These are phyloP conservation scores for Curvularia eragrostidis DNA, from an alignment of 2,329 filamentous ascomycete species.

Conservation along the genomic window DNA sequence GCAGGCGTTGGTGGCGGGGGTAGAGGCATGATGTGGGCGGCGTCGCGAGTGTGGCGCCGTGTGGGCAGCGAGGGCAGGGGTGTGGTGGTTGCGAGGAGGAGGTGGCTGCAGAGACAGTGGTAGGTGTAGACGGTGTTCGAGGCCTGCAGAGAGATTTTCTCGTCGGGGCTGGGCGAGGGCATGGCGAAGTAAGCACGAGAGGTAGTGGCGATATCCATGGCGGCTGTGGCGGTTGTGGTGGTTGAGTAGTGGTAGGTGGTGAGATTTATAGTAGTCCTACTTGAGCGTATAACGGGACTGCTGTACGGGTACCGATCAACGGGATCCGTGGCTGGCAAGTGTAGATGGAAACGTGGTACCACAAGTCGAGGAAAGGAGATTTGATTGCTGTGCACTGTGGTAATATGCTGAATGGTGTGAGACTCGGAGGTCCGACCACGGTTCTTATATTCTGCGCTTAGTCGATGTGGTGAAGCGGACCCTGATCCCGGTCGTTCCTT, in stretches of 20 bases:
- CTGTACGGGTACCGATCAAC: conserved; percentile 11
- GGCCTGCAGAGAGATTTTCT: conserved; percentile 46
- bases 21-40: conserved; percentile 65
- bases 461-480: conserved; percentile 7
- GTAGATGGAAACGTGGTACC: not conserved
- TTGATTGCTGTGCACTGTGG: not conserved
- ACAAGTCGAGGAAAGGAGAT: not conserved
- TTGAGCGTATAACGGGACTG: not conserved
- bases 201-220: conserved; percentile 42
- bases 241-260: not conserved
- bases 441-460: conserved; percentile 13
- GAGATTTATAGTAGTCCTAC: not conserved
- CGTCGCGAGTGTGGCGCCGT: conserved; percentile 59
- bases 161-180: conserved; percentile 38
- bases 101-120: conserved; percentile 71
- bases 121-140: conserved; percentile 58
- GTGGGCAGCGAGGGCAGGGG: conserved; percentile 60
- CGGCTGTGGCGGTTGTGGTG: not conserved
- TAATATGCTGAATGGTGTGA: conserved; percentile 1
- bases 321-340: conserved; percentile 1
- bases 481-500: conserved; percentile 9
- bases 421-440: conserved; percentile 17
- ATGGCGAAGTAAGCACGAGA: conserved; percentile 44
- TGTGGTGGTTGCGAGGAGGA: conserved; percentile 67
- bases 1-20: conserved; percentile 39